phyloP scores from a whole-genome alignment of 2,329 filamentous ascomycete species.

The Colletotrichum simmondsii region DNA sequence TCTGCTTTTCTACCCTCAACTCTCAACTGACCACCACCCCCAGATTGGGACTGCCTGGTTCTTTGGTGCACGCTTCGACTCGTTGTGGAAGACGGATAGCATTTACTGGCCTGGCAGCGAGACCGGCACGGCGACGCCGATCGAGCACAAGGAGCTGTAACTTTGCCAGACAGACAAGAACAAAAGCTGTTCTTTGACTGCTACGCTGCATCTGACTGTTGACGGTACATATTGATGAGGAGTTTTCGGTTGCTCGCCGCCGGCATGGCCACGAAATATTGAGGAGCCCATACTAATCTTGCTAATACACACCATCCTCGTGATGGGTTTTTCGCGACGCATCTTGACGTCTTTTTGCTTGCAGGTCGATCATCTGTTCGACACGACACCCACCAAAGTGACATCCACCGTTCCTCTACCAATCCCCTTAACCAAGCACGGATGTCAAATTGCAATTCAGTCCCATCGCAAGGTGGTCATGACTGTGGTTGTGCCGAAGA shows the following conservation, averaged over 20 bases:
- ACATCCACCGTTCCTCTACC: no score
- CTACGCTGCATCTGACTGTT: slow-evolving; percentile 32
- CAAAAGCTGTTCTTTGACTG: slow-evolving; percentile 19
- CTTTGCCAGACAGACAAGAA: slow-evolving; percentile 11
- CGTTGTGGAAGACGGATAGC: slow-evolving; percentile 34
- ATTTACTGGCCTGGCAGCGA: slow-evolving; percentile 33
- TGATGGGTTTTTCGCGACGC: slow-evolving; percentile 27
- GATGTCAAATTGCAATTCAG: slow-evolving; percentile 99
- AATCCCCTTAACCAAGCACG: slow-evolving; percentile 72
- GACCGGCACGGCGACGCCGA: slow-evolving; percentile 23
- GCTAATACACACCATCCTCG: slow-evolving; percentile 33
- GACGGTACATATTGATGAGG: slow-evolving; percentile 34
- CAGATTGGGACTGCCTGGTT: slow-evolving; percentile 83
- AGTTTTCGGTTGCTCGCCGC: slow-evolving; percentile 26
- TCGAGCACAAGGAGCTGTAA: slow-evolving; percentile 35
- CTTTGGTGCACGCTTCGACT: slow-evolving; percentile 84
- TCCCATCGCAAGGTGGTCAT: slow-evolving; percentile 66
- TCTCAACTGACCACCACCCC: background rate
- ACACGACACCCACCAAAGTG: background rate
- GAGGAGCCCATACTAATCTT: slow-evolving; percentile 33
- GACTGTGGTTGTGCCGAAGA: slow-evolving; percentile 98
- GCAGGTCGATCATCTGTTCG: background rate
- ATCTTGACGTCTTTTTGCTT: background rate
- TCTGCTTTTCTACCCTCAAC: background rate
- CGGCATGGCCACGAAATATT: slow-evolving; percentile 22